Percentiles rank a stretch among this genome's conserved stretches.
phyloP scores from a whole-genome alignment of 345 rosid genomes.

The Eucalyptus regnans region DNA sequence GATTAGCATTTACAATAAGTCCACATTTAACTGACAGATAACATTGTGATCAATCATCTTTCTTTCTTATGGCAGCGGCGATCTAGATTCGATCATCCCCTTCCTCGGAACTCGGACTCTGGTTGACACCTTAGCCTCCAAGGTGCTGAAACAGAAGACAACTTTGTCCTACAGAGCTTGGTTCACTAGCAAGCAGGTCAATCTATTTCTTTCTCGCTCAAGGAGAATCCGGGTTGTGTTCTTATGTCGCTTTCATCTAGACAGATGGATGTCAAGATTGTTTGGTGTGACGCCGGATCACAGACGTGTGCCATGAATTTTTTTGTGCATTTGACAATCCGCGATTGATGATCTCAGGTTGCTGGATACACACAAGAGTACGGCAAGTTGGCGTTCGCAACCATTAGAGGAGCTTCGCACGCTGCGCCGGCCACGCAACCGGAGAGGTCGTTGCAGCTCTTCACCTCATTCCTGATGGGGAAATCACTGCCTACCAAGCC shows the following conservation, averaged over 20 bases:
- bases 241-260: not conserved
- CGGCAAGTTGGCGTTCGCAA: conserved; percentile 20
- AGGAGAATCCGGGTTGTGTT: not conserved
- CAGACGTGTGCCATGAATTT: not conserved
- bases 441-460: conserved; percentile 20
- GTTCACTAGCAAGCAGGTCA: conserved; percentile 1
- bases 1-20: no score
- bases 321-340: not conserved
- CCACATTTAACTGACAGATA: not conserved
- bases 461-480: conserved; percentile 13
- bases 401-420: conserved; percentile 39
- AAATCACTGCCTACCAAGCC: conserved; percentile 7
- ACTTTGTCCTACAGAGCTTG: conserved; percentile 26
- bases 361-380: conserved; percentile 36
- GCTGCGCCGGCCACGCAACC: conserved; percentile 30
- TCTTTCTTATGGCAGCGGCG: conserved; percentile 1
- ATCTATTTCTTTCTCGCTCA: not conserved
- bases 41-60: not conserved
- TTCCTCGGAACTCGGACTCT: conserved; percentile 16
- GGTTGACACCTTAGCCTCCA: conserved; percentile 6
- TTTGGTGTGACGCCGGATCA: not conserved
- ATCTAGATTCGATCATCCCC: conserved; percentile 7
- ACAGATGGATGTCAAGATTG: not conserved
- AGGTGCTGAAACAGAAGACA: conserved; percentile 10
- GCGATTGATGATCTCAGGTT: not conserved